Conservation (phyloP, 73 alveolate genomes). For the Blepharisma stoltei region DNA sequence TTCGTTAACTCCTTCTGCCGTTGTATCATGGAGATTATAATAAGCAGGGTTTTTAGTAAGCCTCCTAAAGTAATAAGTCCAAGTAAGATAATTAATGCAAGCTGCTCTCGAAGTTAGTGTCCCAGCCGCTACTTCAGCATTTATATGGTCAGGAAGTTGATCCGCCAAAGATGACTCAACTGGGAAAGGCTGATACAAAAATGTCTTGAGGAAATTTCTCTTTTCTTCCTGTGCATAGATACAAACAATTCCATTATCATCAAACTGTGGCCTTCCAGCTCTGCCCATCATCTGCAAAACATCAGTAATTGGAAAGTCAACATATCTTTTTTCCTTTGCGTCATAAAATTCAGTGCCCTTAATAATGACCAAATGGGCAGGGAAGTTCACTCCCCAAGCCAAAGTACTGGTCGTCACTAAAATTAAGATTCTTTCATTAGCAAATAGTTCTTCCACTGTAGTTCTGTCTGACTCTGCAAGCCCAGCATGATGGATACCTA, state of each 20-base stretch:
- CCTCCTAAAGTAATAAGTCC: slow-evolving; percentile 95
- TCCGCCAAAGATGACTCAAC: slow-evolving; percentile 94
- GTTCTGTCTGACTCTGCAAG: slow-evolving; percentile 95
- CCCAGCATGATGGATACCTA: slow-evolving; percentile 99
- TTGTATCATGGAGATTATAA: slow-evolving; percentile 64
- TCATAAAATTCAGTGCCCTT: slow-evolving; percentile 99
- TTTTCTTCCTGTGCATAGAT: slow-evolving; percentile 92
- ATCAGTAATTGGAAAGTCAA: slow-evolving; percentile 97
- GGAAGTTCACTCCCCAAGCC: slow-evolving; percentile 99
- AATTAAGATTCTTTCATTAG: slow-evolving; percentile 81
- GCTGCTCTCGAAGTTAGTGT: slow-evolving; percentile 52
- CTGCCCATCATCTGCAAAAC: slow-evolving; percentile 97
- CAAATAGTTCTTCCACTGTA: slow-evolving; percentile 97
- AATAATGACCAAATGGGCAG: slow-evolving; percentile 97
- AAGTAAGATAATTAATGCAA: slow-evolving; percentile 74
- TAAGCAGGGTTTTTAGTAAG: slow-evolving; percentile 96
- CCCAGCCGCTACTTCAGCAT: slow-evolving; percentile 99
- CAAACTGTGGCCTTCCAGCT: slow-evolving; percentile 99
- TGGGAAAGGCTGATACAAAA: slow-evolving; percentile 97
- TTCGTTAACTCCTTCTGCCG: slow-evolving; percentile 54
- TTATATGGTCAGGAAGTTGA: slow-evolving; percentile 96
- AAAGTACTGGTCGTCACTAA: slow-evolving; percentile 98
- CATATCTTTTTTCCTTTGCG: slow-evolving; percentile 96
- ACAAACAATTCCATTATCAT: slow-evolving; percentile 90
- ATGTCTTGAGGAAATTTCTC: slow-evolving; percentile 97